Conservation (phyloP, 257 asterid genomes). For the Misopates orontium region DNA sequence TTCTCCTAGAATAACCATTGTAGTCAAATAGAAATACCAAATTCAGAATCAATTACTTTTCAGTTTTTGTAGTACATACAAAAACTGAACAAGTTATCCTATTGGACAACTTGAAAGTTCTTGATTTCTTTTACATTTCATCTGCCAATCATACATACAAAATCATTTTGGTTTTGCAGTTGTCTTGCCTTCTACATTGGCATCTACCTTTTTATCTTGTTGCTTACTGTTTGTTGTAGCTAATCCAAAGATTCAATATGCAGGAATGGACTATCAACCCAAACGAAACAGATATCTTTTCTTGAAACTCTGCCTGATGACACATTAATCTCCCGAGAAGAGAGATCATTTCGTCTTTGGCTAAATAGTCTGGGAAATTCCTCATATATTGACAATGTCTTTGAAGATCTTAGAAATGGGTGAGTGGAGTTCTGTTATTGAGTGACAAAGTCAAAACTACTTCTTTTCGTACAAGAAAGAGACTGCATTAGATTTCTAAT, state of each 20-base stretch:
- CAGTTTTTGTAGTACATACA: background rate
- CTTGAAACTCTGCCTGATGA: conserved; percentile 84
- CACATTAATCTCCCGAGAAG: conserved; percentile 82
- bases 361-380: conserved; percentile 83
- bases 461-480: too few species aligned
- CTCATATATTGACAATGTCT: conserved; percentile 80
- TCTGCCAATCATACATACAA: background rate
- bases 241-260: conserved; percentile 27
- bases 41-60: too few species aligned
- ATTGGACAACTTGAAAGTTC: background rate
- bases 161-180: background rate
- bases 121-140: background rate
- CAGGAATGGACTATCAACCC: conserved; percentile 91
- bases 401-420: conserved; percentile 99
- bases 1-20: too few species aligned
- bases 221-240: conserved; percentile 12
- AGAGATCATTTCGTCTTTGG: conserved; percentile 93
- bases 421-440: conserved; percentile 34
- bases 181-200: conserved; percentile 9
- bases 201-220: background rate
- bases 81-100: conserved; percentile 9
- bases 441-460: conserved; percentile 1
- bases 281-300: conserved; percentile 78
- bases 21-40: too few species aligned
- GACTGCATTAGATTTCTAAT: too few species aligned